These are phyloP conservation scores for Tilletiaria anomala DNA, from an alignment of 1,284 basidiomycete species.

Conservation along the genomic window DNA sequence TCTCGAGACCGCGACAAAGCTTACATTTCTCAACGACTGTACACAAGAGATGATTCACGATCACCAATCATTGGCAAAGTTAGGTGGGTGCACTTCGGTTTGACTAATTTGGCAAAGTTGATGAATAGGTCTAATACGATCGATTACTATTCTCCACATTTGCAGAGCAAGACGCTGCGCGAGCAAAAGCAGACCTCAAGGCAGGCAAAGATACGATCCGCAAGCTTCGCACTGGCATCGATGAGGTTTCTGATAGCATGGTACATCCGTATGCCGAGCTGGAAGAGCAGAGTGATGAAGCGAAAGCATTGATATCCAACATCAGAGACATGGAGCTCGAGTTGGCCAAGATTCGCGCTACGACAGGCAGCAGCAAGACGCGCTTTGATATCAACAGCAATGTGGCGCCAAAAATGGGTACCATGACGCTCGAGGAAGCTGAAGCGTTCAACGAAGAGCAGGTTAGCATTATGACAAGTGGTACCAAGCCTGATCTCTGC, in stretches of 20 bases:
- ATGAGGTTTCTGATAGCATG: neutral
- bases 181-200: neutral
- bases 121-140: no score
- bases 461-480: no score
- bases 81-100: no score
- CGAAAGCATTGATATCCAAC: neutral
- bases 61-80: no score
- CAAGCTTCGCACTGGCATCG: neutral
- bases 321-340: neutral
- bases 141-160: no score
- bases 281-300: neutral
- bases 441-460: neutral
- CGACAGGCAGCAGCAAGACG: no score
- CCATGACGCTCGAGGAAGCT: neutral
- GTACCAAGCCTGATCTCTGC: no score
- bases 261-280: neutral
- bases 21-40: neutral
- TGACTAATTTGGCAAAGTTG: no score
- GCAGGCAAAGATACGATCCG: neutral
- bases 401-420: neutral
- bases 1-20: neutral
- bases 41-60: no score
- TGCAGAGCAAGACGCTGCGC: no score
- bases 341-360: neutral
- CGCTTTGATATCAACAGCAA: neutral